A percentile compares a stretch with the other conserved stretches of the same genome.
Conservation (phyloP, 2,329 filamentous ascomycete species). For the Didymella arachidicola region DNA sequence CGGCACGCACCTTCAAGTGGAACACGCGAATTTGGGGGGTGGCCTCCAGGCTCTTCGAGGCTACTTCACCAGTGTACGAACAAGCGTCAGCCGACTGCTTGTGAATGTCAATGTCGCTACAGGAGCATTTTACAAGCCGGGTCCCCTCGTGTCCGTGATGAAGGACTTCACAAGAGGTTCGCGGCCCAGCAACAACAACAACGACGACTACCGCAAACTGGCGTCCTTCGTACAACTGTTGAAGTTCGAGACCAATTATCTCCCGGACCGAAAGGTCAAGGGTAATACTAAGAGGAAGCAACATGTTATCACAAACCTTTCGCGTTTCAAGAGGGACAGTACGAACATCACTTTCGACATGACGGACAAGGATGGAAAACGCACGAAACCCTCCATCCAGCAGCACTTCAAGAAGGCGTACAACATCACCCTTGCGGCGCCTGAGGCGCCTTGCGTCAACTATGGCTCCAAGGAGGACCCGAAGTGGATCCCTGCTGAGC, state of each 20-base stretch:
- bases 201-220: conserved; percentile 20
- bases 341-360: conserved; percentile 31
- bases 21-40: conserved; percentile 54
- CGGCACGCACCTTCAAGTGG: conserved; percentile 56
- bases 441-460: conserved; percentile 42
- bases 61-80: conserved; percentile 68
- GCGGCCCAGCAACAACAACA: conserved; percentile 6
- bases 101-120: conserved; percentile 70
- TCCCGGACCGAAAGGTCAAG: conserved; percentile 47
- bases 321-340: conserved; percentile 46
- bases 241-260: conserved; percentile 52
- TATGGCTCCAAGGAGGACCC: conserved; percentile 31
- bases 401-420: conserved; percentile 34
- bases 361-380: conserved; percentile 23
- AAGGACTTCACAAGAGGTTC: conserved; percentile 27
- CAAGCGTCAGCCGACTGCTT: conserved; percentile 64
- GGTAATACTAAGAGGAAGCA: conserved; percentile 42
- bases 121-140: conserved; percentile 64
- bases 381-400: conserved; percentile 24
- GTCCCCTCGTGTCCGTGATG: conserved; percentile 50
- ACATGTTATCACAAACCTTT: conserved; percentile 52
- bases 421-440: conserved; percentile 28
- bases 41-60: conserved; percentile 67
- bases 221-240: conserved; percentile 50
- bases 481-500: conserved; percentile 47